Conservation (phyloP, 2,329 filamentous ascomycete species). For the Verticillium albo-atrum region DNA sequence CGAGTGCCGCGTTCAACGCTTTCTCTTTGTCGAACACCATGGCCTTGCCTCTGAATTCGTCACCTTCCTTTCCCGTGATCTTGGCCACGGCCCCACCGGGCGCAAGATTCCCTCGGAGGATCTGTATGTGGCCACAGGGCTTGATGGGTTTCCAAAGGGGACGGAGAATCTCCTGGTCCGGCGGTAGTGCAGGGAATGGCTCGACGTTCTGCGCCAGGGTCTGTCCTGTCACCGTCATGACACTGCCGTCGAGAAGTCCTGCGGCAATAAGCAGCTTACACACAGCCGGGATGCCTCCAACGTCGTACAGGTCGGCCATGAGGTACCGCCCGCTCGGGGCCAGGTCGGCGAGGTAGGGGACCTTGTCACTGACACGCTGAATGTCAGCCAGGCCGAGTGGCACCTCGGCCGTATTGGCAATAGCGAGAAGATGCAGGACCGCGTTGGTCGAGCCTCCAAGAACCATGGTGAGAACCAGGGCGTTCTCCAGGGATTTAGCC, state of each 20-base stretch:
- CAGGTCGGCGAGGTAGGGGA: conserved; percentile 81
- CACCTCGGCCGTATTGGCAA: conserved; percentile 81
- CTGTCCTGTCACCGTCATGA: conserved; percentile 78
- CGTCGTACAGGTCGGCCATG: conserved; percentile 82
- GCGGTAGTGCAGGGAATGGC: conserved; percentile 69
- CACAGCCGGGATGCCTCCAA: conserved; percentile 80
- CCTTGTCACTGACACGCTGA: conserved; percentile 73
- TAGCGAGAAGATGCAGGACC: conserved; percentile 83
- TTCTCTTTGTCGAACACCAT: conserved; percentile 84
- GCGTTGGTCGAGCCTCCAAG: conserved; percentile 88
- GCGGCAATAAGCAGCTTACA: conserved; percentile 80
- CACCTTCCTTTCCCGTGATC: conserved; percentile 92
- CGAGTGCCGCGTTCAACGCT: conserved; percentile 71
- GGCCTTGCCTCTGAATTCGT: conserved; percentile 74
- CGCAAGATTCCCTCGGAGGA: conserved; percentile 81
- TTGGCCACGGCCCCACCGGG: conserved; percentile 90
- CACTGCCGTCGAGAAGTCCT: conserved; percentile 70
- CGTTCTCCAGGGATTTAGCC: conserved; percentile 78
- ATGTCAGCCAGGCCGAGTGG: conserved; percentile 76
- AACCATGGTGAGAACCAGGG: conserved; percentile 84
- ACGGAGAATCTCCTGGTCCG: conserved; percentile 77
- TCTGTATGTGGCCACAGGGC: conserved; percentile 77
- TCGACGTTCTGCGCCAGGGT: conserved; percentile 79
- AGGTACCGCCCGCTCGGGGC: conserved; percentile 79
- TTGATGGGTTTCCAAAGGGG: conserved; percentile 73